Evolutionary conservation across 371 early-diverging fungal species (phyloP), one percentile per base, ranked within the genome.

Genomic region (Dinochytrium kinnereticum): DNA sequence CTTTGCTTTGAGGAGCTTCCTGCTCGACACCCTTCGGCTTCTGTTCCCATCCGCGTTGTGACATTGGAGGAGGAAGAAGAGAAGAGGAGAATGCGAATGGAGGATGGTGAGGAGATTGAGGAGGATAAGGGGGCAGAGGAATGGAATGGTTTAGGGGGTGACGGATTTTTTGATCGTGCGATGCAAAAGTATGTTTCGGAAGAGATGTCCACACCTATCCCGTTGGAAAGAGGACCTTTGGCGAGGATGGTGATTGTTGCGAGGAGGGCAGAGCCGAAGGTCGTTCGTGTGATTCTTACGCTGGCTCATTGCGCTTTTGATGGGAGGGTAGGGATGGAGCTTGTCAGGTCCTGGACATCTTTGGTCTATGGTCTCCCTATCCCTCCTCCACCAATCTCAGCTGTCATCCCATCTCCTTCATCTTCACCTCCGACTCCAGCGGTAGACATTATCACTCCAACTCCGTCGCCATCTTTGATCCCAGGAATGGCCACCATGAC

Each of bases 1-100:
- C 61, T 61, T 37, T 37, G 31, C 36, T 61, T 61, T 37, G 61
- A 61, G 36, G 61, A 61, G 61, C 34, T 61, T 17, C 61, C 61
- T 3, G 61, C 61, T 17, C 3, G 36, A 31, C 61, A 61, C 36
- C 61, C 61, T 10, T 5, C 36, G 34, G 30, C 61, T 10, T 17
- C 26, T 36, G 36, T 61, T 36, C 61, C 61, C 34, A 61, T 61
- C 34, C 61, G 61, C 61, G 61, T 61, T 15, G 26, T 61, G n/a
- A 61, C 61, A 13, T 36, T 61, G 3, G 61, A 61, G 19, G 61
- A 61, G 37, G 61, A 61, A 34, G 26, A 53, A 5, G 55, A 53
- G 13, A 44, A 44, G 44, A n/a, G n/a, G n/a, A n/a, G n/a, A n/a
- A n/a, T n/a, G n/a, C n/a, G n/a, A n/a, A n/a, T n/a, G n/a, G 44